Evolutionary conservation across 106 monocot species (phyloP).

Genomic region (Dendrobium catenatum): DNA sequence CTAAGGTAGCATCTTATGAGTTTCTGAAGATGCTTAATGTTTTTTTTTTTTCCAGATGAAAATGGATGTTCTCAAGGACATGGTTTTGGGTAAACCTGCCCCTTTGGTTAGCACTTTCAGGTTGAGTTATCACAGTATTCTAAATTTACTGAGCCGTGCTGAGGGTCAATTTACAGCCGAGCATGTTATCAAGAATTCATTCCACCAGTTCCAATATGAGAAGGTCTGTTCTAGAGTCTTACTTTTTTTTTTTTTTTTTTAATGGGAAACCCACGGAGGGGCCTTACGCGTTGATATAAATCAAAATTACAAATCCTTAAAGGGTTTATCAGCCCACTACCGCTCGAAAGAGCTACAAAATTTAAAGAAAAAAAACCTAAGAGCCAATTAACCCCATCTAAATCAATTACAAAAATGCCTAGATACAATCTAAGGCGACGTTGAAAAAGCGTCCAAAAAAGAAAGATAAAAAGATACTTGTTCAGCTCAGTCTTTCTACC

Average conservation of each 20-base stretch:
- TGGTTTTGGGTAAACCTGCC: slow-evolving; percentile 96
- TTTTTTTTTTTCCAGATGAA: slow-evolving; percentile 62
- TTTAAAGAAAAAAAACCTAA: no score
- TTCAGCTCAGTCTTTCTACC: no score
- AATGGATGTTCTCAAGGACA: slow-evolving; percentile 84
- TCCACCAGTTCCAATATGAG: slow-evolving; percentile 99
- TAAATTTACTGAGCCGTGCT: slow-evolving; percentile 91
- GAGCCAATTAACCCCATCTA: no score
- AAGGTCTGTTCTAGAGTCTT: slow-evolving; percentile 34
- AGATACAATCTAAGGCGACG: no score
- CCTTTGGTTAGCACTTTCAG: slow-evolving; percentile 97
- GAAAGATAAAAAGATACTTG: no score
- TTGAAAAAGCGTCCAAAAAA: no score
- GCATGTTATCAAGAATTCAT: slow-evolving; percentile 97
- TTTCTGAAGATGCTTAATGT: not conserved
- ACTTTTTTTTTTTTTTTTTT: not conserved
- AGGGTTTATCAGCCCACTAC: no score
- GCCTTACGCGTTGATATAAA: no score
- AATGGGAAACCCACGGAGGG: no score
- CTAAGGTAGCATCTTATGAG: not conserved
- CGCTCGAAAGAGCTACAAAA: no score
- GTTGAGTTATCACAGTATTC: slow-evolving; percentile 90
- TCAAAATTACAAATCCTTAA: no score
- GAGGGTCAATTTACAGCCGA: slow-evolving; percentile 99
- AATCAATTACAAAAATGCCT: no score